Conservation (phyloP, 768 basidiomycete species). For the Clitopilus passeckerianus region DNA sequence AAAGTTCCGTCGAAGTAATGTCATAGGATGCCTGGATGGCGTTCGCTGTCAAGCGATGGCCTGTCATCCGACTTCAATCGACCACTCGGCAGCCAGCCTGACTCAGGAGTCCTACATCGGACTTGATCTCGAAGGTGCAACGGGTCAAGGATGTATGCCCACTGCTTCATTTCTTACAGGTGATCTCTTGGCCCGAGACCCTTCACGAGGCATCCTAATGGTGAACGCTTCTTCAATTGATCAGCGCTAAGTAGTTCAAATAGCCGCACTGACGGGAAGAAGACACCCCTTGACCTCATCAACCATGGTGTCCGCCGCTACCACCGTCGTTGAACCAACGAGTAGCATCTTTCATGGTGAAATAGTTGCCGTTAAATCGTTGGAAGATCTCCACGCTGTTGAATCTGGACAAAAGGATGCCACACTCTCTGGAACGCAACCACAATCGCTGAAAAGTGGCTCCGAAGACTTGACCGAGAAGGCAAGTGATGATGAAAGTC, state of each 20-base stretch:
- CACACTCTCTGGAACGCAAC: not conserved
- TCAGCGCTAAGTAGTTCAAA: not conserved
- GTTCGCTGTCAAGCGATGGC: not conserved
- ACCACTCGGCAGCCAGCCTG: not conserved
- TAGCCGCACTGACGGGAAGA: not conserved
- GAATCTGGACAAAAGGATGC: slow-evolving; percentile 20
- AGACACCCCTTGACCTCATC: too few relatives aligned
- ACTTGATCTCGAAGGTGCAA: not conserved
- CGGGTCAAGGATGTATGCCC: not conserved
- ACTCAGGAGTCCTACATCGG: not conserved
- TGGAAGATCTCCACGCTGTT: slow-evolving; percentile 24
- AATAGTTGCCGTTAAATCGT: slow-evolving; percentile 19
- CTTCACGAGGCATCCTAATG: not conserved
- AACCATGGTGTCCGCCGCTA: too few relatives aligned
- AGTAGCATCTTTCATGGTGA: slow-evolving; percentile 7
- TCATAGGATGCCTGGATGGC: not conserved
- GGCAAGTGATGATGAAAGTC: not conserved
- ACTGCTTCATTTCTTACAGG: not conserved
- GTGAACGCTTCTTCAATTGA: not conserved
- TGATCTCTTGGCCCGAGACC: not conserved
- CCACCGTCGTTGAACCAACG: not conserved
- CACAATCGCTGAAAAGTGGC: not conserved
- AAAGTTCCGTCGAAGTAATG: not conserved
- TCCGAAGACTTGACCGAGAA: not conserved
- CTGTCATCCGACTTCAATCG: not conserved